These are phyloP conservation scores for Chiua sp. DNA, from an alignment of 1,284 basidiomycete species.

Conservation along the genomic window DNA sequence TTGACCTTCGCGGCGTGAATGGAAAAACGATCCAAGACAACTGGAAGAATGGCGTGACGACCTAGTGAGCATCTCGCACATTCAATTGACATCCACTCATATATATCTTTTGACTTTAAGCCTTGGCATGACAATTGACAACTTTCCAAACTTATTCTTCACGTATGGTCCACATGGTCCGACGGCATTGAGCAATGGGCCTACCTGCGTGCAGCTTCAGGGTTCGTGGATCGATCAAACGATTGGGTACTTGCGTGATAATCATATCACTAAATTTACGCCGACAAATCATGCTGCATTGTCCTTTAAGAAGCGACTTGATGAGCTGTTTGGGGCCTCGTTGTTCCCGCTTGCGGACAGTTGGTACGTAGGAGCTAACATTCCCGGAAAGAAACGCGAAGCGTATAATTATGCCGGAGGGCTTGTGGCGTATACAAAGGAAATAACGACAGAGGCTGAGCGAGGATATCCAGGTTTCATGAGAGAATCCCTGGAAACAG, in stretches of 20 bases:
- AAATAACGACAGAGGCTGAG: conserved; percentile 13
- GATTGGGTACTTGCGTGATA: conserved; percentile 12
- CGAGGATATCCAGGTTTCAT: conserved; percentile 16
- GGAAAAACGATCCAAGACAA: conserved; percentile 18
- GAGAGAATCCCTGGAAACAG: not conserved
- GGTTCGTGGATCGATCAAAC: conserved; percentile 12
- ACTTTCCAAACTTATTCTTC: conserved; percentile 20
- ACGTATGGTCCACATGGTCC: conserved; percentile 21
- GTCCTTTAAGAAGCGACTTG: conserved; percentile 18
- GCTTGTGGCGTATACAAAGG: not conserved
- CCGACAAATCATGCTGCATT: conserved; percentile 5
- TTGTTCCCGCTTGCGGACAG: not conserved
- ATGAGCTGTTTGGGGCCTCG: conserved; percentile 4
- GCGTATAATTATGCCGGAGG: conserved; percentile 15
- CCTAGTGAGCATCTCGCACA: conserved; percentile 17
- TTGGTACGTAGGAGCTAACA: conserved; percentile 19
- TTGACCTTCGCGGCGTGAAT: conserved; percentile 15
- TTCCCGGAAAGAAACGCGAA: conserved; percentile 18
- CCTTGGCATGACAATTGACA: conserved; percentile 19
- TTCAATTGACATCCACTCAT: not conserved
- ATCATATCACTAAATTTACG: conserved; percentile 20
- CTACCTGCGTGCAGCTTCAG: conserved; percentile 15
- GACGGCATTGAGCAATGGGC: conserved; percentile 11
- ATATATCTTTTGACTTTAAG: not conserved
- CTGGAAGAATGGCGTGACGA: conserved; percentile 17